These are phyloP conservation scores for Trypanosoma caninum DNA, from an alignment of 208 protist genomes.

Conservation along the genomic window DNA sequence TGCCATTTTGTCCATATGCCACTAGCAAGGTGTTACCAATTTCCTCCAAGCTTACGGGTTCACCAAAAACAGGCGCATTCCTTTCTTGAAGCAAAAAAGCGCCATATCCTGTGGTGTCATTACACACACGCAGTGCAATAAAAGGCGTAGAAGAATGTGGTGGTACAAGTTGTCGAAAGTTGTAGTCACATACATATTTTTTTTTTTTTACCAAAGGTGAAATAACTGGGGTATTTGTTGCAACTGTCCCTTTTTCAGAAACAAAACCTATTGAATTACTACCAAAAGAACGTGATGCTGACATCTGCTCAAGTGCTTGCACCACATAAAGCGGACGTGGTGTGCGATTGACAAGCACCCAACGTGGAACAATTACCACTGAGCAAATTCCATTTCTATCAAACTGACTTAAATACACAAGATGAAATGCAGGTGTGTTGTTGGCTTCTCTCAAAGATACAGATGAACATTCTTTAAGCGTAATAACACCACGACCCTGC, in stretches of 20 bases:
- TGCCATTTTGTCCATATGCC: constrained; percentile 31
- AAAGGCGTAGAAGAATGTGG: constrained; percentile 53
- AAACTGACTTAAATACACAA: constrained; percentile 61
- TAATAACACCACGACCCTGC: constrained; percentile 67
- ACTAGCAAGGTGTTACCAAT: constrained; percentile 67
- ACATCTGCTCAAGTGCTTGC: constrained; percentile 32
- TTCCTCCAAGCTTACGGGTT: constrained; percentile 71
- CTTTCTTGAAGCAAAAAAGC: constrained; percentile 55
- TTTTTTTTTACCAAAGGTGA: not conserved
- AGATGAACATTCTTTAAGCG: constrained; percentile 34
- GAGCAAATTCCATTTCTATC: constrained; percentile 52
- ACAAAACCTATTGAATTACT: not conserved
- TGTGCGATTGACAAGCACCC: constrained; percentile 83
- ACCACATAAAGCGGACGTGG: constrained; percentile 53
- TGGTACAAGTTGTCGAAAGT: constrained; percentile 19
- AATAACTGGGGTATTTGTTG: not conserved
- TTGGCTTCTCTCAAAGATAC: not conserved
- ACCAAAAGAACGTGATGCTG: constrained; percentile 17
- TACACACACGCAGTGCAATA: constrained; percentile 42
- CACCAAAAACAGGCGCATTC: constrained; percentile 49
- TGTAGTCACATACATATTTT: not conserved
- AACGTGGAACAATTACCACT: constrained; percentile 80
- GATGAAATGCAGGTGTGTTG: constrained; percentile 40
- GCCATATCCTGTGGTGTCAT: constrained; percentile 52
- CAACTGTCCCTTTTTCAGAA: not conserved